Evolutionary conservation across 257 asterid species (phyloP).

Genomic region (Perilla frutescens): DNA sequence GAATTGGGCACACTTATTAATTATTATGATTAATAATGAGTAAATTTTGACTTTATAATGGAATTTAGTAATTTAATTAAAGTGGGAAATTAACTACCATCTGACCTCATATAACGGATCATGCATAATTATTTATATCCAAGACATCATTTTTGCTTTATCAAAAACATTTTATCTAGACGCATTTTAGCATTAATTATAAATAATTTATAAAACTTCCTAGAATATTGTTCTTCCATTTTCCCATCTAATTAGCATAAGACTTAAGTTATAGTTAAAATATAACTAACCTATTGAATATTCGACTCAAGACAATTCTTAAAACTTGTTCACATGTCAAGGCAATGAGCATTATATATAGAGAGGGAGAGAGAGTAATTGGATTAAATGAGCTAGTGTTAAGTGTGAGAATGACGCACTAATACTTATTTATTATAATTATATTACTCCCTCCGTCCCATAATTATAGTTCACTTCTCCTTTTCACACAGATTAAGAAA

Average conservation of each 20-base stretch:
- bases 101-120: neutral
- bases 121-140: neutral
- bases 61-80: neutral
- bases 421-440: no score
- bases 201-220: neutral
- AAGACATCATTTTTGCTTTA: neutral
- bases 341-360: no score
- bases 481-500: no score
- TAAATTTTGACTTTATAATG: slow-evolving; percentile 3
- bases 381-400: no score
- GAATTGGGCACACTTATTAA: neutral
- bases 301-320: no score
- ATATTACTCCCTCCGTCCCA: no score
- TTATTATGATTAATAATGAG: neutral
- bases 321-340: no score
- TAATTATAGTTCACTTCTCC: no score
- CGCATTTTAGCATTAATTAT: no score
- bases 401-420: no score
- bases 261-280: neutral
- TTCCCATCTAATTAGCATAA: neutral
- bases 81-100: slow-evolving; percentile 21
- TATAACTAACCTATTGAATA: neutral
- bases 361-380: no score
- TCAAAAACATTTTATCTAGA: neutral
- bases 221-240: neutral